Percentiles rank a stretch among this genome's conserved stretches.
phyloP scores from a whole-genome alignment of 2,329 filamentous ascomycete species.

The Aspergillus melleus region DNA sequence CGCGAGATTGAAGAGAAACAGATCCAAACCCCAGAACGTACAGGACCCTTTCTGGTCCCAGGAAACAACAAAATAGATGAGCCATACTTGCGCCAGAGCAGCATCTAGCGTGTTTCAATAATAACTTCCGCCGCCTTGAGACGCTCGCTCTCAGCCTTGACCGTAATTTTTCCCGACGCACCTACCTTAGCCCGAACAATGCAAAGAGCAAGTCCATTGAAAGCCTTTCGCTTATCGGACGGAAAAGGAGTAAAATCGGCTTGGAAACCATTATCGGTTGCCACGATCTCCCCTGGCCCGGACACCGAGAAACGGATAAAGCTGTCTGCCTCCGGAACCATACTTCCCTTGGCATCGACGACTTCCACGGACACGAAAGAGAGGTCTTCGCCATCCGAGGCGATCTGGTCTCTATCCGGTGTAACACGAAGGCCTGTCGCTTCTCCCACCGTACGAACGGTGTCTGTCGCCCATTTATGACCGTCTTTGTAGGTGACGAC shows the following conservation, averaged over 20 bases:
- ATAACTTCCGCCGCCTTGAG: not conserved
- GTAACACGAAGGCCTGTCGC: not conserved
- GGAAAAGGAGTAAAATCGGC: conserved; percentile 2
- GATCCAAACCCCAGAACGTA: too few relatives aligned
- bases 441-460: conserved; percentile 1
- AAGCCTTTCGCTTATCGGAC: not conserved
- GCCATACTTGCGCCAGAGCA: too few relatives aligned
- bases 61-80: too few relatives aligned
- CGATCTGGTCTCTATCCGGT: not conserved
- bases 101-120: too few relatives aligned
- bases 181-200: not conserved
- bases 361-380: conserved; percentile 3
- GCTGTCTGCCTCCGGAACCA: conserved; percentile 2
- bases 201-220: conserved; percentile 1
- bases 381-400: conserved; percentile 5
- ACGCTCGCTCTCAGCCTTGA: not conserved
- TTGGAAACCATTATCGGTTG: conserved; percentile 8
- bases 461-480: conserved; percentile 1
- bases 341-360: not conserved
- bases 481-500: conserved; percentile 6
- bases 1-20: too few relatives aligned
- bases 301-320: not conserved
- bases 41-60: too few relatives aligned
- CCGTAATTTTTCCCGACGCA: not conserved
- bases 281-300: conserved; percentile 2